Percentiles rank a stretch among this genome's conserved stretches.
These are phyloP conservation scores for Nakazawaea populi DNA, from an alignment of 805 yeast species.

Conservation along the genomic window DNA sequence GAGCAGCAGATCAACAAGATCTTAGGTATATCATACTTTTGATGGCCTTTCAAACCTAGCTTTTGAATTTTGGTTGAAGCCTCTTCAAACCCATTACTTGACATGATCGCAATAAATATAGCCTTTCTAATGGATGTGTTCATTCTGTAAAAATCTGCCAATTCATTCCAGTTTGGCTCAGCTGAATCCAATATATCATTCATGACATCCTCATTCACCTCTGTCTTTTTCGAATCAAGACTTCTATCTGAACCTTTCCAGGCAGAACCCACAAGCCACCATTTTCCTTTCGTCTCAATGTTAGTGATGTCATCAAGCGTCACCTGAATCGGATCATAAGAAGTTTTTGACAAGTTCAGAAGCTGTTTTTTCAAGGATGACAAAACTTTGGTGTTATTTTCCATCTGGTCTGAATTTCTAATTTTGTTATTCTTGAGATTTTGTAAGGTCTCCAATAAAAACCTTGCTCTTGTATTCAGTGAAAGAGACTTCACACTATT, in stretches of 20 bases:
- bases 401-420: slow-evolving; percentile 41
- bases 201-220: slow-evolving; percentile 37
- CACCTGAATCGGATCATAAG: slow-evolving; percentile 77
- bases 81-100: slow-evolving; percentile 87
- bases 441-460: slow-evolving; percentile 78
- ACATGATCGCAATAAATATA: slow-evolving; percentile 89
- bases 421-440: slow-evolving; percentile 83
- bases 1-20: slow-evolving; percentile 83
- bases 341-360: slow-evolving; percentile 36
- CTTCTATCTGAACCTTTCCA: slow-evolving; percentile 66
- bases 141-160: slow-evolving; percentile 86
- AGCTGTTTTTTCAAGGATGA: slow-evolving; percentile 65
- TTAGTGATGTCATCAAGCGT: slow-evolving; percentile 74
- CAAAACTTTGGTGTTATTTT: slow-evolving; percentile 44
- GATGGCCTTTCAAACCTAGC: slow-evolving; percentile 68
- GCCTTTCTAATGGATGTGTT: slow-evolving; percentile 95
- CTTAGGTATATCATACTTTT: slow-evolving; percentile 81
- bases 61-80: slow-evolving; percentile 81
- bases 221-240: slow-evolving; percentile 16
- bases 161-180: slow-evolving; percentile 82
- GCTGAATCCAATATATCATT: slow-evolving; percentile 61
- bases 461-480: slow-evolving; percentile 62
- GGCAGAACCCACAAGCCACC: slow-evolving; percentile 99
- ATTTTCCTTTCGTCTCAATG: slow-evolving; percentile 79
- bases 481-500: slow-evolving; percentile 28